Percentiles rank a stretch among this genome's conserved stretches.
Conservation (phyloP, 345 rosid genomes). For the Iberis pinnata region DNA sequence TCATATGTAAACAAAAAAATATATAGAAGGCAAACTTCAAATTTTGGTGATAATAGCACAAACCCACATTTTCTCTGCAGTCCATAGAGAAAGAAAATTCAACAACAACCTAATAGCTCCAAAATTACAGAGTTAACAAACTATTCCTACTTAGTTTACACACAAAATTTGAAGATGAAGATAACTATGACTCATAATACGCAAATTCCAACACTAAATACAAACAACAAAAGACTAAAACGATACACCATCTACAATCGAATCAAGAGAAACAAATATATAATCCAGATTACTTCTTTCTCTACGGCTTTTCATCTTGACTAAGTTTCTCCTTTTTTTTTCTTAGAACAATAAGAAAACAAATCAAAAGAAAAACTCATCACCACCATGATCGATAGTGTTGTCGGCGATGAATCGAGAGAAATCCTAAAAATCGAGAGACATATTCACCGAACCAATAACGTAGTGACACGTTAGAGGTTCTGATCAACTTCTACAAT, state of each 20-base stretch:
- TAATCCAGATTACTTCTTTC: not conserved
- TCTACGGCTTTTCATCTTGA: no score
- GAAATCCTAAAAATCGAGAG: no score
- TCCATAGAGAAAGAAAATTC: conserved; percentile 1
- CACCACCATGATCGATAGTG: conserved; percentile 2
- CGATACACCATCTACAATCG: not conserved
- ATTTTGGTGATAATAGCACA: no score
- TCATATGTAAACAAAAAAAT: no score
- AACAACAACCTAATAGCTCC: not conserved
- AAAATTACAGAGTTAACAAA: not conserved
- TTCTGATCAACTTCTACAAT: no score
- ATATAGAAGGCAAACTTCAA: no score
- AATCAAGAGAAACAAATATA: not conserved
- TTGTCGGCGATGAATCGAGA: no score
- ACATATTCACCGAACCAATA: no score
- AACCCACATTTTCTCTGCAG: conserved; percentile 16
- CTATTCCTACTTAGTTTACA: not conserved
- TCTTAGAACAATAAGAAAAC: no score
- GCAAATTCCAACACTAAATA: not conserved
- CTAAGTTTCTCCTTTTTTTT: no score
- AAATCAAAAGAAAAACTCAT: not conserved
- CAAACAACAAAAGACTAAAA: not conserved
- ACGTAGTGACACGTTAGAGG: no score
- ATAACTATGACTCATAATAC: not conserved
- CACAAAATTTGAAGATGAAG: no score